phyloP scores from a whole-genome alignment of 164 flowering plant species.

The Berberis vulgaris region DNA sequence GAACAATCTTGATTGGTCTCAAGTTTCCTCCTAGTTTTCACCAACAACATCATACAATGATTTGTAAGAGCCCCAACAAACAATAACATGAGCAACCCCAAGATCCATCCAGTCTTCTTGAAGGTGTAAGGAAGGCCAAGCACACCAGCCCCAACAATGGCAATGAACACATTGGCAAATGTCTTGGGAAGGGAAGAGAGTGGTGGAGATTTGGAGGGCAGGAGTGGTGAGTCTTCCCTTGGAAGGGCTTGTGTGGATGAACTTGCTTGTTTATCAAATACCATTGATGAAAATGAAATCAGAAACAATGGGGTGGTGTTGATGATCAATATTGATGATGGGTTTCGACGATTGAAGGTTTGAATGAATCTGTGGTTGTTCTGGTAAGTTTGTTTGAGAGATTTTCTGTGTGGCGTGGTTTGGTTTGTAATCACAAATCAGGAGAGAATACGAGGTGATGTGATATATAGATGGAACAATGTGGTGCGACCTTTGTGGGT shows the following conservation, averaged over 20 bases:
- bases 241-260: slow-evolving; percentile 33
- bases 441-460: too few species aligned
- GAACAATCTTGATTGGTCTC: slow-evolving; percentile 15
- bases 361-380: too few species aligned
- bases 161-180: slow-evolving; percentile 79
- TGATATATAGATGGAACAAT: too few species aligned
- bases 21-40: slow-evolving; percentile 32
- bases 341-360: not conserved
- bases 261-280: slow-evolving; percentile 23
- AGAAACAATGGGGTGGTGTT: not conserved
- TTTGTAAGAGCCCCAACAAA: slow-evolving; percentile 44
- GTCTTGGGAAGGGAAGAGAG: slow-evolving; percentile 65
- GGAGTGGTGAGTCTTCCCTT: slow-evolving; percentile 54
- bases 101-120: slow-evolving; percentile 63
- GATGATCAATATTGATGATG: not conserved
- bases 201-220: slow-evolving; percentile 13
- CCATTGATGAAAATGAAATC: slow-evolving; percentile 10
- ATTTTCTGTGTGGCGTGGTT: too few species aligned
- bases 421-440: too few species aligned
- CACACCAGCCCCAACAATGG: slow-evolving; percentile 87
- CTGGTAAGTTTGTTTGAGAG: too few species aligned
- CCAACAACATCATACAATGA: slow-evolving; percentile 72
- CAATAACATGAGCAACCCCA: slow-evolving; percentile 38
- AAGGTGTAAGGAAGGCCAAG: slow-evolving; percentile 79
- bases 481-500: too few species aligned